phyloP scores from a whole-genome alignment of 305 asterid species.

The Caryopteris hybrid region DNA sequence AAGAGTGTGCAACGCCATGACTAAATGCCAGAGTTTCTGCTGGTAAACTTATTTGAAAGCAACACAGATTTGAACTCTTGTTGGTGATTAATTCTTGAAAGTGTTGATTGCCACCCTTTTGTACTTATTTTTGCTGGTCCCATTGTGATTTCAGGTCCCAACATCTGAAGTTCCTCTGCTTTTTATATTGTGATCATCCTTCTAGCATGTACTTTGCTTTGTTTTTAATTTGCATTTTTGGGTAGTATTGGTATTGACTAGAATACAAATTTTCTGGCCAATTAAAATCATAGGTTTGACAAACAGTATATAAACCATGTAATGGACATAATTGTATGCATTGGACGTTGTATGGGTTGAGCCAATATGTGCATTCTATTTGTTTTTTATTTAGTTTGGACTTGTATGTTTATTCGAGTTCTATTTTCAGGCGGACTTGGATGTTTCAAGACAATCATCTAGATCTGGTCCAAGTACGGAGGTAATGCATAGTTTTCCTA shows the following conservation, averaged over 20 bases:
- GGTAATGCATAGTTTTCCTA: conserved; percentile 28
- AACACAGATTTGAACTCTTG: background rate
- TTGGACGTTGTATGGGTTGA: conserved; percentile 4
- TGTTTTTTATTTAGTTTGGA: background rate
- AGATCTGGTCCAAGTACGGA: conserved; percentile 33
- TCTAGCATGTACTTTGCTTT: background rate
- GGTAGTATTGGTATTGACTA: background rate
- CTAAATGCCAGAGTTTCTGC: background rate
- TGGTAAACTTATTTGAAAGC: background rate
- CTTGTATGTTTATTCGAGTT: conserved; percentile 7
- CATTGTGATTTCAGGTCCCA: background rate
- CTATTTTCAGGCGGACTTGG: conserved; percentile 48
- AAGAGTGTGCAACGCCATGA: background rate
- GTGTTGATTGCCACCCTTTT: background rate
- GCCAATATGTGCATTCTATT: background rate
- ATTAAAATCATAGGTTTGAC: background rate
- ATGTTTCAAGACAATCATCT: conserved; percentile 46
- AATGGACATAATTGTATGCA: background rate
- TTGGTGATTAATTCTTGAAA: background rate
- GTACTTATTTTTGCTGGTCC: background rate
- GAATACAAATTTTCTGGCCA: background rate
- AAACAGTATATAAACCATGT: background rate
- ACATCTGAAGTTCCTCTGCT: background rate
- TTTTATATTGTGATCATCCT: background rate
- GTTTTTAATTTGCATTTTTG: background rate